Percentiles rank a stretch among this genome's conserved stretches.
These are phyloP conservation scores for Phytopythium kandeliae DNA, from an alignment of 352 stramenopile species.

Conservation along the genomic window DNA sequence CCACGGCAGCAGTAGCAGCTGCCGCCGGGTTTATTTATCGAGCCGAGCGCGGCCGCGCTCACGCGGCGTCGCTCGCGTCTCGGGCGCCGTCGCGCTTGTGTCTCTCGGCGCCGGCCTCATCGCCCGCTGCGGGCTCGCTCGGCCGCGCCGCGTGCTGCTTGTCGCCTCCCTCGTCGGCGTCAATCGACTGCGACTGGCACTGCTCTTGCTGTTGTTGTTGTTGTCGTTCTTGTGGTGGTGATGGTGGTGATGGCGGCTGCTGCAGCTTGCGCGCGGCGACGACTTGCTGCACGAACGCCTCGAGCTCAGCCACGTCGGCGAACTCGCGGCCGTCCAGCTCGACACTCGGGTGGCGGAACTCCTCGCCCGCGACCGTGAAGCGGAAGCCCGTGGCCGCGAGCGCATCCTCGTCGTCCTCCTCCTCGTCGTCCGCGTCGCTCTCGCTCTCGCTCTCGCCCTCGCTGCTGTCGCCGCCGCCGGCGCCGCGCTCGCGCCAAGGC, in stretches of 20 bases:
- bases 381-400: slow-evolving; percentile 23
- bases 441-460: slow-evolving; percentile 15
- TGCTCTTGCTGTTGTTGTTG: too few species aligned
- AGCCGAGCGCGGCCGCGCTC: not conserved
- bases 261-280: slow-evolving; percentile 9
- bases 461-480: slow-evolving; percentile 12
- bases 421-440: slow-evolving; percentile 13
- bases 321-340: slow-evolving; percentile 44
- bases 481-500: not conserved
- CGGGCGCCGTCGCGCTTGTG: not conserved
- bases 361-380: slow-evolving; percentile 49
- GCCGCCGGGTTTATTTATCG: too few species aligned
- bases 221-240: slow-evolving; percentile 3
- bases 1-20: too few species aligned
- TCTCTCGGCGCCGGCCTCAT: not conserved
- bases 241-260: not conserved
- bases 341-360: slow-evolving; percentile 47
- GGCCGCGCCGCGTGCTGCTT: slow-evolving; percentile 12
- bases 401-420: slow-evolving; percentile 20
- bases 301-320: slow-evolving; percentile 39
- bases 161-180: too few species aligned
- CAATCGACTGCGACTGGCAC: too few species aligned
- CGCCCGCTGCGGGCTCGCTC: slow-evolving; percentile 5
- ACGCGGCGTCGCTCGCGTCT: slow-evolving; percentile 1
- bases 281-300: slow-evolving; percentile 40